phyloP scores from a whole-genome alignment of 2,329 filamentous ascomycete species.

The Claviceps capensis region DNA sequence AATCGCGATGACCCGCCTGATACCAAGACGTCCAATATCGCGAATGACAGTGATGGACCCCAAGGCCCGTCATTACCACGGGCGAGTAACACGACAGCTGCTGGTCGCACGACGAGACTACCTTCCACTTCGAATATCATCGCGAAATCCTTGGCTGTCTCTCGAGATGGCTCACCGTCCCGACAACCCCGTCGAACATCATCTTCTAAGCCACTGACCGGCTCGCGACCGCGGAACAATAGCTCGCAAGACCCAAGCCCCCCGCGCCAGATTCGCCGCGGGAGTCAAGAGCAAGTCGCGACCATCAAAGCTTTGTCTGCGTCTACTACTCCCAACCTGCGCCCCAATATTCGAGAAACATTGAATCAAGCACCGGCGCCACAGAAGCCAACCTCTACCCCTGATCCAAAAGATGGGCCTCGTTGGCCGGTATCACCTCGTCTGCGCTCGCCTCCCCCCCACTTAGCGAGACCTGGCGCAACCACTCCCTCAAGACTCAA shows the following conservation, averaged over 20 bases:
- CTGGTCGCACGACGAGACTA: constrained; percentile 20
- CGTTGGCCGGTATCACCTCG: constrained; percentile 69
- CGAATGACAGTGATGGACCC: background rate
- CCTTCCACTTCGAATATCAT: constrained; percentile 24
- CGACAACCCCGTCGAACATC: constrained; percentile 24
- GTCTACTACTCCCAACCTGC: constrained; percentile 51
- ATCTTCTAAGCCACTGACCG: constrained; percentile 21
- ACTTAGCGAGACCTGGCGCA: constrained; percentile 31
- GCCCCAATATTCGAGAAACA: constrained; percentile 45
- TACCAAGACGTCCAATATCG: constrained; percentile 1
- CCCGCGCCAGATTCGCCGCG: constrained; percentile 35
- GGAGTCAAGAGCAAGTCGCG: constrained; percentile 45
- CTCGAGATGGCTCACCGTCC: constrained; percentile 35
- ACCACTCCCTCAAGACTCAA: constrained; percentile 27
- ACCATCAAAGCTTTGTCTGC: constrained; percentile 56
- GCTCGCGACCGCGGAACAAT: constrained; percentile 48
- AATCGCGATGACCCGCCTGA: constrained; percentile 8
- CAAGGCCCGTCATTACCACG: constrained; percentile 2
- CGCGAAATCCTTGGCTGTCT: constrained; percentile 23
- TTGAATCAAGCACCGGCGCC: constrained; percentile 47
- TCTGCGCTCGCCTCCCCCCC: constrained; percentile 62
- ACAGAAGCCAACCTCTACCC: constrained; percentile 41
- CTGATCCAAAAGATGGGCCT: constrained; percentile 42
- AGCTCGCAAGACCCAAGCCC: constrained; percentile 53
- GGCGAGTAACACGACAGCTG: constrained; percentile 10